Conservation (phyloP, 2,329 filamentous ascomycete species). For the Alternaria tenuissima region DNA sequence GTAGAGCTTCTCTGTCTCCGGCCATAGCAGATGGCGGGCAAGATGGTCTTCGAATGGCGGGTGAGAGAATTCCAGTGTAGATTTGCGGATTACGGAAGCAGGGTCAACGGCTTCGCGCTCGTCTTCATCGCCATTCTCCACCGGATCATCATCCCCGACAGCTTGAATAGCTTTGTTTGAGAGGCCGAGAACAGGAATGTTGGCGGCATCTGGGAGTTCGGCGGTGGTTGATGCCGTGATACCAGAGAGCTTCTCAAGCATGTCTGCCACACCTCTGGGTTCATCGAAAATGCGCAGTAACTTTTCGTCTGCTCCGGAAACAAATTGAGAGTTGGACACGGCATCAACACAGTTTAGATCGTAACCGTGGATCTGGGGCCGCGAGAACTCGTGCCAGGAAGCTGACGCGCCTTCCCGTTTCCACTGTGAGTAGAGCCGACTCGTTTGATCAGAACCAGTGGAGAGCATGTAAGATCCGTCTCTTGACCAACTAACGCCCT, state of each 20-base stretch:
- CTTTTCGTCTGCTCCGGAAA: slow-evolving; percentile 97
- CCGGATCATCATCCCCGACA: slow-evolving; percentile 43
- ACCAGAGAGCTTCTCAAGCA: slow-evolving; percentile 74
- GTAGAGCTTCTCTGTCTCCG: slow-evolving; percentile 95
- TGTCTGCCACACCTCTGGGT: slow-evolving; percentile 79
- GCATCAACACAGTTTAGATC: slow-evolving; percentile 93
- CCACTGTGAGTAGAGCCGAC: slow-evolving; percentile 86
- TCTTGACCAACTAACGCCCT: slow-evolving; percentile 83
- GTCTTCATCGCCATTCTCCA: slow-evolving; percentile 54
- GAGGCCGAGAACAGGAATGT: slow-evolving; percentile 92
- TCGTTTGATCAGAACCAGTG: slow-evolving; percentile 92
- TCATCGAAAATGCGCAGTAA: slow-evolving; percentile 95
- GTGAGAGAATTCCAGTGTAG: slow-evolving; percentile 70
- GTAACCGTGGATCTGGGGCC: slow-evolving; percentile 97
- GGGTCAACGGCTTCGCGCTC: slow-evolving; percentile 65
- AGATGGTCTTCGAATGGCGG: slow-evolving; percentile 92
- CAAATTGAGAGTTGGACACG: slow-evolving; percentile 77
- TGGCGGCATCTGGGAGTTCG: slow-evolving; percentile 80
- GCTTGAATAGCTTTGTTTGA: slow-evolving; percentile 90
- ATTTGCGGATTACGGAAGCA: slow-evolving; percentile 64
- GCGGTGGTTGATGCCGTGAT: slow-evolving; percentile 51
- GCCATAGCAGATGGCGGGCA: slow-evolving; percentile 90
- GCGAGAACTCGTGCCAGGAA: slow-evolving; percentile 95
- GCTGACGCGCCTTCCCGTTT: slow-evolving; percentile 50
- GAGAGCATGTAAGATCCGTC: slow-evolving; percentile 86